phyloP scores from a whole-genome alignment of 805 yeast genomes.

The Maudiozyma serrabonitensis region DNA sequence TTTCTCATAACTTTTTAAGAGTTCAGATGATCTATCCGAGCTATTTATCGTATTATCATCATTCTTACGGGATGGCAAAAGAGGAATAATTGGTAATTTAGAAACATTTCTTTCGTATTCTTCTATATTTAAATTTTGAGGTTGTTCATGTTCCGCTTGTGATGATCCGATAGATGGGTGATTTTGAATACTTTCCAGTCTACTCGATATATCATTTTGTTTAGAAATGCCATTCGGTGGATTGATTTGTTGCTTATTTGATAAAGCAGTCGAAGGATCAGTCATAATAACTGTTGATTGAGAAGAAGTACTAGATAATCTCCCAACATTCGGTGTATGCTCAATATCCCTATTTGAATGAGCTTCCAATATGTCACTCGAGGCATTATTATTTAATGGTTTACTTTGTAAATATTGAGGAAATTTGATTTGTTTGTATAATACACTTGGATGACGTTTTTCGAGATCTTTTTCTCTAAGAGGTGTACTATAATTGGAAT shows the following conservation, averaged over 20 bases:
- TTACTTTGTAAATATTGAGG: constrained; percentile 2
- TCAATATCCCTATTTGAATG: no score
- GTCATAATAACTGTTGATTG: not conserved
- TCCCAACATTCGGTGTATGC: not conserved
- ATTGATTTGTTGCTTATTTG: no score
- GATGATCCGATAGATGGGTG: not conserved
- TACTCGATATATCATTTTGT: no score
- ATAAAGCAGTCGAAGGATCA: not conserved
- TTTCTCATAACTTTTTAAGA: not conserved
- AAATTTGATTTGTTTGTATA: not conserved
- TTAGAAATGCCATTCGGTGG: no score
- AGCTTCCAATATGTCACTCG: not conserved
- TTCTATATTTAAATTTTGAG: not conserved
- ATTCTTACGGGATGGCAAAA: not conserved
- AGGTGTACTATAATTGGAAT: not conserved
- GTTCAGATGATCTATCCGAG: not conserved
- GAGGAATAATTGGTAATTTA: not conserved
- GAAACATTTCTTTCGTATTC: no score
- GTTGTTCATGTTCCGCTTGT: not conserved
- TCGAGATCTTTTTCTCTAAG: not conserved
- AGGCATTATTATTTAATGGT: not conserved
- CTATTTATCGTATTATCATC: not conserved
- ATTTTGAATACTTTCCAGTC: no score
- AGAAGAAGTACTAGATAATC: not conserved
- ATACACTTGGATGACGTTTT: not conserved